Conservation (phyloP, 495 filamentous ascomycete species). For the Margaritispora aquatica region DNA sequence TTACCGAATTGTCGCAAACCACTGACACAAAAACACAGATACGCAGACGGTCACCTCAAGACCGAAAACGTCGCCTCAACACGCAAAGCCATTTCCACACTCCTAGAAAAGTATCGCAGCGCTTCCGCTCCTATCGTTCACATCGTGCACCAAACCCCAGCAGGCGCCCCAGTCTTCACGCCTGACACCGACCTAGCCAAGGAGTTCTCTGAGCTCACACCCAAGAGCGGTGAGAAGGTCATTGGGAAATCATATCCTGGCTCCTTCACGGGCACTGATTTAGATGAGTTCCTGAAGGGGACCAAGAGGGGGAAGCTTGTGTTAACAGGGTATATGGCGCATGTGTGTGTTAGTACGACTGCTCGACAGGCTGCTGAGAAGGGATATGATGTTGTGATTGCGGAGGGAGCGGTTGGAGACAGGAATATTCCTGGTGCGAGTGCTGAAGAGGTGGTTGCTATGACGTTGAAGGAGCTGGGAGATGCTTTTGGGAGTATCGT, state of each 20-base stretch:
- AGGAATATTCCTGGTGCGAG: conserved; percentile 30
- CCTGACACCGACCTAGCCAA: conserved; percentile 43
- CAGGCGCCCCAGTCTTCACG: conserved; percentile 56
- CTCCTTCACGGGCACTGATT: conserved; percentile 26
- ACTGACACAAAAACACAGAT: conserved; percentile 45
- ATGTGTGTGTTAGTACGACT: conserved; percentile 58
- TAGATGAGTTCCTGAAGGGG: conserved; percentile 22
- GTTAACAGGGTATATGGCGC: conserved; percentile 36
- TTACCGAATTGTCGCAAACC: background rate
- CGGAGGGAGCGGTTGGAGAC: conserved; percentile 52
- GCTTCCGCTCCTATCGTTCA: conserved; percentile 48
- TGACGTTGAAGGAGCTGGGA: conserved; percentile 37
- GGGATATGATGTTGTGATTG: conserved; percentile 53
- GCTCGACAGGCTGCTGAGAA: conserved; percentile 45
- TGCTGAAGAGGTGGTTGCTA: conserved; percentile 32
- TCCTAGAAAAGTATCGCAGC: conserved; percentile 47
- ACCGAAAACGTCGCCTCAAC: conserved; percentile 39
- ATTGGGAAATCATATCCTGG: conserved; percentile 27
- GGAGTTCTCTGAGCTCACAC: conserved; percentile 45
- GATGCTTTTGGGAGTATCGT: conserved; percentile 44
- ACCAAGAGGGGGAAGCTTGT: conserved; percentile 26
- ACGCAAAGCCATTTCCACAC: conserved; percentile 38
- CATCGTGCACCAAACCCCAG: conserved; percentile 45
- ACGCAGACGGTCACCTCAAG: conserved; percentile 45
- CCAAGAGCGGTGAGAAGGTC: conserved; percentile 36